Evolutionary conservation across 305 asterid species (phyloP).

Genomic region (Vinca major): DNA sequence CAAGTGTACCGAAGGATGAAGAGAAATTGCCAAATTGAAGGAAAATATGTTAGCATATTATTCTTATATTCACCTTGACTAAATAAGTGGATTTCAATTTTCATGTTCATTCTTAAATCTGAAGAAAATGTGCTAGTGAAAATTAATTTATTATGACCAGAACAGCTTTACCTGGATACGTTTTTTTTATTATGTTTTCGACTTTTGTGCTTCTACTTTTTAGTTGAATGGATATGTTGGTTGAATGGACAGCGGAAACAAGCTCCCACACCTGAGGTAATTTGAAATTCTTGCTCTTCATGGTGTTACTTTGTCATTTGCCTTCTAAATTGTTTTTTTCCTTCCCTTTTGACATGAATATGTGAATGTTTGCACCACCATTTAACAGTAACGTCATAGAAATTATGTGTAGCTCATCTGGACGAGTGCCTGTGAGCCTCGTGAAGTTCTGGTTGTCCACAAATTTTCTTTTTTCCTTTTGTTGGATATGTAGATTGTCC

Average conservation of each 20-base stretch:
- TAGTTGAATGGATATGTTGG: conserved; percentile 99
- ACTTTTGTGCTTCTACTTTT: conserved; percentile 9
- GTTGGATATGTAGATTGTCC: neutral
- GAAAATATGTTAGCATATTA: neutral
- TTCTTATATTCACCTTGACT: neutral
- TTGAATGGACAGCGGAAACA: conserved; percentile 86
- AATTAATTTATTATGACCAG: neutral
- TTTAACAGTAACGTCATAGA: neutral
- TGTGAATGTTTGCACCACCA: neutral
- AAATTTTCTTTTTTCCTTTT: too few relatives aligned
- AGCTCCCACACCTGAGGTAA: conserved; percentile 91
- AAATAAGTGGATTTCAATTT: neutral
- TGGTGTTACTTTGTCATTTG: neutral
- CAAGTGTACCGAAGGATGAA: neutral
- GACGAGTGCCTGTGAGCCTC: neutral
- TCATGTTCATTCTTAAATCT: neutral
- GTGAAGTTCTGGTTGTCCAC: neutral
- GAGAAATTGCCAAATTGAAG: neutral
- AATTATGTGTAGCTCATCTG: neutral
- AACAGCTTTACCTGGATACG: neutral
- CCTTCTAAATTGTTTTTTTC: neutral
- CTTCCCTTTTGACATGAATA: neutral
- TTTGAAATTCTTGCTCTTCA: neutral
- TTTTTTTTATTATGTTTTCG: neutral
- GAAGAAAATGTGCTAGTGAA: neutral